Conservation (phyloP, 495 filamentous ascomycete genomes). For the Penicillium alfredii region DNA sequence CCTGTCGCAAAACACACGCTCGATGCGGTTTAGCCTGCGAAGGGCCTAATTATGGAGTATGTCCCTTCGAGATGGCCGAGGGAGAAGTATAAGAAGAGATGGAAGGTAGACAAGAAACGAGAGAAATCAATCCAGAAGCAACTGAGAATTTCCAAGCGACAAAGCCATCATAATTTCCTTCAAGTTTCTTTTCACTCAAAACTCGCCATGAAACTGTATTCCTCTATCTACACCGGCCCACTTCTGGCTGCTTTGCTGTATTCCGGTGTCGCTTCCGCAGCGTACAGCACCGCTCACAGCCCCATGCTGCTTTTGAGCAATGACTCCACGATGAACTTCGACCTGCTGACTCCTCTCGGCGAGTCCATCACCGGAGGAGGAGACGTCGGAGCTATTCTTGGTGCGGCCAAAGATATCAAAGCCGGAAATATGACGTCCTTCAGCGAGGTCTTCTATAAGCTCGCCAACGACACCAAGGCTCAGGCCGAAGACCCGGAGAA, state of each 20-base stretch:
- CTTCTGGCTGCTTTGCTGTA: background rate
- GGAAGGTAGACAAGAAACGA: too few species aligned
- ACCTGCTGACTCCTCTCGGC: constrained; percentile 1
- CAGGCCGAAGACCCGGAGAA: constrained; percentile 3
- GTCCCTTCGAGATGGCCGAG: too few species aligned
- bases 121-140: too few species aligned
- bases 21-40: too few species aligned
- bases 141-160: too few species aligned
- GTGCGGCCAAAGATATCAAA: constrained; percentile 11
- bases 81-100: too few species aligned
- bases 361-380: background rate
- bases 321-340: constrained; percentile 2
- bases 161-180: too few species aligned
- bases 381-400: constrained; percentile 4
- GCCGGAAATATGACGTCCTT: constrained; percentile 7
- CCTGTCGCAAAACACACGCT: background rate
- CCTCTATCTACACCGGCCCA: too few species aligned
- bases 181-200: too few species aligned
- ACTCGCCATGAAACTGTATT: too few species aligned
- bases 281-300: background rate
- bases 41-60: too few species aligned
- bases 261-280: background rate
- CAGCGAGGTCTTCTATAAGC: constrained; percentile 7
- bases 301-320: constrained; percentile 1
- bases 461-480: constrained; percentile 1